Conservation (phyloP, 306 rosid genomes). For the Quercus bicolor region DNA sequence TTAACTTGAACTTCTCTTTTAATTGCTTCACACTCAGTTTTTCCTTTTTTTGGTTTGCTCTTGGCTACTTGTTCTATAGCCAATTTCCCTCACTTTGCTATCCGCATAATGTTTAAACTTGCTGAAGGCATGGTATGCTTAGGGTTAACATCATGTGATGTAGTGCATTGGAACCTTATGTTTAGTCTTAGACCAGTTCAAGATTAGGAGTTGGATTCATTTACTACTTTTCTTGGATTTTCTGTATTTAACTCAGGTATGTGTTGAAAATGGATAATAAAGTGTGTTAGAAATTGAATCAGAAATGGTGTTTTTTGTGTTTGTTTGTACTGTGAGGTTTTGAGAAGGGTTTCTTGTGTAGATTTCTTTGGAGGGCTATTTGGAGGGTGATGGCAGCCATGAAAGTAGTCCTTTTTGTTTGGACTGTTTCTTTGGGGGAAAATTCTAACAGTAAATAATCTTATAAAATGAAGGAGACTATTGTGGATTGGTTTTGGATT, state of each 20-base stretch:
- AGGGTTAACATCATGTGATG: no score
- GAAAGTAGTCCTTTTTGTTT: background rate
- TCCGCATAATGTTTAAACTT: background rate
- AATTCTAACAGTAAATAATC: no score
- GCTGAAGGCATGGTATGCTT: no score
- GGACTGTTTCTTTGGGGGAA: background rate
- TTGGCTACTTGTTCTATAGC: background rate
- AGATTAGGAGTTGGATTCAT: no score
- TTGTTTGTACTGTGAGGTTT: background rate
- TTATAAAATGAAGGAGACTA: background rate
- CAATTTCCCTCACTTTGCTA: no score
- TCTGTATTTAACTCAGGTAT: no score
- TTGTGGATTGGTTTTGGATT: background rate
- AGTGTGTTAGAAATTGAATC: background rate
- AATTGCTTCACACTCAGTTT: background rate
- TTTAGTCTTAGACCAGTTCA: no score
- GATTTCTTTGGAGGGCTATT: background rate
- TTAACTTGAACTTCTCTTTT: background rate
- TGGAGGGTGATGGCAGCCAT: background rate
- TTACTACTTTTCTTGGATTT: no score
- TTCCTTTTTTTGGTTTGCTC: background rate
- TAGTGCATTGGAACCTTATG: no score
- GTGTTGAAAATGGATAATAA: no score
- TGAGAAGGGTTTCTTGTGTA: no score
- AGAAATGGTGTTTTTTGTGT: background rate